Evolutionary conservation across 805 yeast species (phyloP), one percentile per base, ranked within the genome.

Genomic region (Scheffersomyces ergatensis): DNA sequence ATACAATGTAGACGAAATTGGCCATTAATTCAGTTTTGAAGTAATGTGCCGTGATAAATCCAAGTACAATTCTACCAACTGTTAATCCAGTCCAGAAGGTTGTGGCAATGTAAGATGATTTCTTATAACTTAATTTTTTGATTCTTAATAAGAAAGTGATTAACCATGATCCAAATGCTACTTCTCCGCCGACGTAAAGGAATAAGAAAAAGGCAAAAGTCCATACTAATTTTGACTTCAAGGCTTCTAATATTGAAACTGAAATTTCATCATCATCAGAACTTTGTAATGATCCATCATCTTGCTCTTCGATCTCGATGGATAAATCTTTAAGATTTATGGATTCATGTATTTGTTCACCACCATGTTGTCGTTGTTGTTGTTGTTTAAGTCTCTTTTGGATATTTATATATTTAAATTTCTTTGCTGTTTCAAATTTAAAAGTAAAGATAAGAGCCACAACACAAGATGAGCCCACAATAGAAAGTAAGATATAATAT

Each of bases 131-230:
- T 26, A 58, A 48, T 0, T 60, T 36, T 37, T 69, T 63, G 40
- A 76, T 65, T 23, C 77, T 63, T 12, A 67, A 55, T 34, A 74
- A 52, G 42, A 65, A 78, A 31, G 77, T 71, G 47, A 74, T 67
- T 40, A 76, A 45, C 82, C 82, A 78, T 15, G 72, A 59, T 1
- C 82, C 82, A 48, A 77, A 68, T 5, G 79, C 67, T 13, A 71
- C 67, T 52, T 77, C 82, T 12, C 72, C 74, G 3, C 83, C 82
- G 27, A 76, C 70, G 45, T 77, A 77, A 16, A 70, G 46, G 49
- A 77, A 77, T 35, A 78, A 55, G 23, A 70, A 55, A 4, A 61
- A 11, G 2, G 80, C 55, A 43, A 72, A 68, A 29, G 62, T 56
- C 61, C 72, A 62, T 8, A 76, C 69, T 16, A 63, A 51, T 33